Evolutionary conservation across 176 grass and related monocot species (phyloP).

Genomic region (Eremochloa ophiuroides): DNA sequence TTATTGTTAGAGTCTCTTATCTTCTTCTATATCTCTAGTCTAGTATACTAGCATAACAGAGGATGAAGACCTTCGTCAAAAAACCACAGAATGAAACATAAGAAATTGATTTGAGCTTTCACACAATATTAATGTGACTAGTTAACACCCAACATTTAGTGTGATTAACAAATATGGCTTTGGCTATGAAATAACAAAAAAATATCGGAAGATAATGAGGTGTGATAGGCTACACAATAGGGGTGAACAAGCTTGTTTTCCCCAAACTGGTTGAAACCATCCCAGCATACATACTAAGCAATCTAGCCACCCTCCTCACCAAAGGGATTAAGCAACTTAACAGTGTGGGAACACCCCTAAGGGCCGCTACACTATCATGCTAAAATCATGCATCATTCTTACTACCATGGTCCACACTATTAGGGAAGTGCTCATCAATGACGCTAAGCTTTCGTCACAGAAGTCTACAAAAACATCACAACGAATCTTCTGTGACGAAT

Average conservation of each 20-base stretch:
- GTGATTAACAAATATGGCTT: not conserved
- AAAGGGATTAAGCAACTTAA: not conserved
- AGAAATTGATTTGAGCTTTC: conserved; percentile 3
- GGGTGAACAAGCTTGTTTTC: not conserved
- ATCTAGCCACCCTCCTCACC: not conserved
- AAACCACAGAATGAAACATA: conserved; percentile 3
- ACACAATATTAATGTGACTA: not conserved
- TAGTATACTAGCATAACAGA: conserved; percentile 7
- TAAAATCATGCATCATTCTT: not conserved
- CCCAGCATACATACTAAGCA: not conserved
- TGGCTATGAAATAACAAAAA: not conserved
- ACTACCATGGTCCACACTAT: not conserved
- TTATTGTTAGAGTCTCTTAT: not conserved
- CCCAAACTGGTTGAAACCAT: not conserved
- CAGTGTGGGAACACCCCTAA: not conserved
- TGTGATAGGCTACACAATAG: not conserved
- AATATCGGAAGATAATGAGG: not conserved
- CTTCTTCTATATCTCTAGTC: not conserved
- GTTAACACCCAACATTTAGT: not conserved
- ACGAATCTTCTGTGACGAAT: too few species aligned
- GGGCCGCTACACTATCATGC: not conserved
- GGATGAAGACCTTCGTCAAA: too few species aligned
- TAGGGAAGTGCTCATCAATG: too few species aligned
- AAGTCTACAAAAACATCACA: too few species aligned
- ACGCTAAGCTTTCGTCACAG: too few species aligned